Base-by-base conservation (phyloP, 345 rosid species). In the Eucalyptus decipiens region DNA sequence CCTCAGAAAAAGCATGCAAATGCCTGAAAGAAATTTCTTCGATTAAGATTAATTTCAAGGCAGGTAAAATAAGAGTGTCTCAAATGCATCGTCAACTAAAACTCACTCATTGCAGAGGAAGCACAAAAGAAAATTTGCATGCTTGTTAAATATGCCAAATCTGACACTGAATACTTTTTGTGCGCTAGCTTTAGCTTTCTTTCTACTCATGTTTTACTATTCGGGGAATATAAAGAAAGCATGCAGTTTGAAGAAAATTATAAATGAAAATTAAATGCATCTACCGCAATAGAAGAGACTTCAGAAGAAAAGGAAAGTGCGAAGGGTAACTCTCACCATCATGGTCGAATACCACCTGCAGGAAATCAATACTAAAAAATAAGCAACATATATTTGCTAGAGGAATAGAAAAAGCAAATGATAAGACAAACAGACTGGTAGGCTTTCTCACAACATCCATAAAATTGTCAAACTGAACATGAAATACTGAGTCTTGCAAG, bases 261-360 rank as follows among this genome's bases (percentile, higher is more conserved):
- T 34, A 87, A 81, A 87, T 37, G 80, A 83, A 6, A 37, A 54
- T 37, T 76, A 76, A 37, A 76, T 76, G 45, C 47, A 76, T 76
- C 47, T 40, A 40, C 83, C 16, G 2, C 7, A 23, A 76, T 40
- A 40, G 28, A 37, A 76, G 47, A 67, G 37, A 86, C 58, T 47
- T 54, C 65, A 26, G 32, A 34, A 72, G 50, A 81, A 16, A 76
- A 56, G n/a, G 28, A 7, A 65, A 88, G 19, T 19, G 45, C 42
- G 4, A 37, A 69, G 65, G 65, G 80, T 26, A 80, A 90, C n/a
- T 52, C 98, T 94, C 92, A 98, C 99, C 99, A 95, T 98, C 99
- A 94, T 98, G 97, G 95, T 97, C 99, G 89, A 98, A 98, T 91
- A 95, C 99, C 90, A 98, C 99, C 99, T 98, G 98, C 96, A 92